phyloP scores from a whole-genome alignment of 2,329 filamentous ascomycete species.

The Aspergillus pseudotamarii region DNA sequence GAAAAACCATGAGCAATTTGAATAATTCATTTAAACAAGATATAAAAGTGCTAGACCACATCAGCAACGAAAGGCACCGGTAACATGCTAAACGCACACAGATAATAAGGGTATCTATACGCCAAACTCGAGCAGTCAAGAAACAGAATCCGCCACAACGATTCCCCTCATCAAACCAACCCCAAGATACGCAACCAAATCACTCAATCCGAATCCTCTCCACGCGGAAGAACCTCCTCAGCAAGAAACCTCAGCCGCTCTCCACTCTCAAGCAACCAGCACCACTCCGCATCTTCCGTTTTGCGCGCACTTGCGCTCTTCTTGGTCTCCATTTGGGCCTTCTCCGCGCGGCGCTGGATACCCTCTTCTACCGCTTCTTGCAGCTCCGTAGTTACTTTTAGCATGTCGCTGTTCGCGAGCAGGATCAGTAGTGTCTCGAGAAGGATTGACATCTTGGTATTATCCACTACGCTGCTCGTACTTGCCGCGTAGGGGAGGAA shows the following conservation, averaged over 20 bases:
- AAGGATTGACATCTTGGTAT: slow-evolving; percentile 71
- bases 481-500: slow-evolving; percentile 70
- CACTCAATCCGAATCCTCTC: background rate
- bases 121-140: background rate
- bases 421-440: slow-evolving; percentile 67
- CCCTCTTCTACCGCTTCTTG: slow-evolving; percentile 54
- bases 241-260: slow-evolving; percentile 42
- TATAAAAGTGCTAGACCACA: background rate
- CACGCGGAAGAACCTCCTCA: slow-evolving; percentile 31
- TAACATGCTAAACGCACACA: background rate
- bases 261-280: slow-evolving; percentile 45
- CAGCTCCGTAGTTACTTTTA: slow-evolving; percentile 41
- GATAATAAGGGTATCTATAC: background rate
- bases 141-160: background rate
- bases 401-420: slow-evolving; percentile 41
- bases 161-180: background rate
- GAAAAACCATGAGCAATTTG: background rate
- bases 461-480: slow-evolving; percentile 63
- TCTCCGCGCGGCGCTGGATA: slow-evolving; percentile 53
- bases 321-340: slow-evolving; percentile 48
- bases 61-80: background rate
- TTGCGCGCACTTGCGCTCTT: slow-evolving; percentile 45
- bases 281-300: slow-evolving; percentile 39
- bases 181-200: background rate
- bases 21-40: background rate